Evolutionary conservation across 169 alveolate genomes (phyloP).

Genomic region (Theileria parva): DNA sequence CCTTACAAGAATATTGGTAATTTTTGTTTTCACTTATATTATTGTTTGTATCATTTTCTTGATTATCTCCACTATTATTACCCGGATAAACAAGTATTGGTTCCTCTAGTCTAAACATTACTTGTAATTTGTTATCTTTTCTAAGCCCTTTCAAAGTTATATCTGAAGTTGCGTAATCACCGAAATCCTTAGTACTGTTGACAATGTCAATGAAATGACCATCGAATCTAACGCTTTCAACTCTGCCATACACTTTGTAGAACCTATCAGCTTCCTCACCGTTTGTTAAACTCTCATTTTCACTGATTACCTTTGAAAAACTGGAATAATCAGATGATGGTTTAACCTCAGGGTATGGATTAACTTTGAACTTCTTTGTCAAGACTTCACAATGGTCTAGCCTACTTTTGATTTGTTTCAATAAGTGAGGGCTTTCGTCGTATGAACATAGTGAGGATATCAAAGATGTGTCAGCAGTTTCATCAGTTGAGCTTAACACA

Average conservation of each 20-base stretch:
- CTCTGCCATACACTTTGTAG: slow-evolving; percentile 42
- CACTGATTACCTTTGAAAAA: not conserved
- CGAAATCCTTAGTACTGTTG: slow-evolving; percentile 1
- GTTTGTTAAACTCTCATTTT: slow-evolving; percentile 11
- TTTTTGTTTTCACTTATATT: not conserved
- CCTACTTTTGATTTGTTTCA: slow-evolving; percentile 36
- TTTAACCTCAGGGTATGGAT: slow-evolving; percentile 44
- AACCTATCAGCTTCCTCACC: slow-evolving; percentile 30
- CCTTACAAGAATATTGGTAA: slow-evolving; percentile 4
- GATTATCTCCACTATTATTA: not conserved
- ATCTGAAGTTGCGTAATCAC: not conserved
- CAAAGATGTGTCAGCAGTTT: not conserved
- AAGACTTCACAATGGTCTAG: slow-evolving; percentile 9
- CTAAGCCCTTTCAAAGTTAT: not conserved
- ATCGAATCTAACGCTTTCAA: slow-evolving; percentile 39
- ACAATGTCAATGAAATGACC: slow-evolving; percentile 50
- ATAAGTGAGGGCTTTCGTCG: slow-evolving; percentile 7
- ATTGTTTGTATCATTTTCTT: not conserved
- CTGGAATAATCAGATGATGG: not conserved
- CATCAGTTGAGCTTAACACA: not conserved
- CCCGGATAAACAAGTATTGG: not conserved
- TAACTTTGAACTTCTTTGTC: not conserved
- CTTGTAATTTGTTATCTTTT: slow-evolving; percentile 28
- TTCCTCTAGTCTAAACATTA: slow-evolving; percentile 41
- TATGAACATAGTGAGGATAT: not conserved